Evolutionary conservation across 73 alveolate species (phyloP).

Genomic region (Tetrahymena thermophila): DNA sequence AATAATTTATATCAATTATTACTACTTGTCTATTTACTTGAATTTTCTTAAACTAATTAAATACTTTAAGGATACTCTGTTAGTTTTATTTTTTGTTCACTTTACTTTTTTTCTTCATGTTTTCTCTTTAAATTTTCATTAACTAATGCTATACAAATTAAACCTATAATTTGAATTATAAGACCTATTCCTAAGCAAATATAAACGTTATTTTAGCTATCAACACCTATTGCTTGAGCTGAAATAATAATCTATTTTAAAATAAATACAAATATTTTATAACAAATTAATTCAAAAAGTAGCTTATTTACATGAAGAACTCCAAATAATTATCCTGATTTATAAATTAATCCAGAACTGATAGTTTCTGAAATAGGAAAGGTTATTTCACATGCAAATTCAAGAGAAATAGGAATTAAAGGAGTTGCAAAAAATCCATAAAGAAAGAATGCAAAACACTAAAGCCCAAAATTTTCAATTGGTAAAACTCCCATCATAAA

Average conservation of each 20-base stretch:
- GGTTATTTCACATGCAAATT: constrained; percentile 78
- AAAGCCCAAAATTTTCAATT: constrained; percentile 1
- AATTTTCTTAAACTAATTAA: not conserved
- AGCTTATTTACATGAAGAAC: constrained; percentile 20
- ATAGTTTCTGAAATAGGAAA: constrained; percentile 83
- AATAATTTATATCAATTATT: not conserved
- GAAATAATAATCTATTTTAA: not conserved
- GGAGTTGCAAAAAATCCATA: constrained; percentile 74
- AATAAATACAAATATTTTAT: too few relatives aligned
- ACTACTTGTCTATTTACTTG: not conserved
- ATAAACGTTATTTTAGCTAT: not conserved
- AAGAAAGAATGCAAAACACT: constrained; percentile 43
- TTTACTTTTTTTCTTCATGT: not conserved
- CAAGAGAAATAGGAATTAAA: constrained; percentile 62
- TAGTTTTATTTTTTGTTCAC: not conserved
- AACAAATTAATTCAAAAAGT: not conserved
- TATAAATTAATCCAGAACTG: constrained; percentile 73
- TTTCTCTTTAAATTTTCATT: not conserved
- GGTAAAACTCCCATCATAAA: not conserved
- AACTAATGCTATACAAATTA: not conserved
- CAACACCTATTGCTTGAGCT: not conserved
- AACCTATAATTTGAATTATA: not conserved
- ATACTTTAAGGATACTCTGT: not conserved
- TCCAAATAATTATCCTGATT: constrained; percentile 63
- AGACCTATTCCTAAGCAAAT: not conserved